A percentile compares a stretch with the other conserved stretches of the same genome.
Evolutionary conservation across 257 asterid genomes (phyloP).

Genomic region (Misopates orontium): DNA sequence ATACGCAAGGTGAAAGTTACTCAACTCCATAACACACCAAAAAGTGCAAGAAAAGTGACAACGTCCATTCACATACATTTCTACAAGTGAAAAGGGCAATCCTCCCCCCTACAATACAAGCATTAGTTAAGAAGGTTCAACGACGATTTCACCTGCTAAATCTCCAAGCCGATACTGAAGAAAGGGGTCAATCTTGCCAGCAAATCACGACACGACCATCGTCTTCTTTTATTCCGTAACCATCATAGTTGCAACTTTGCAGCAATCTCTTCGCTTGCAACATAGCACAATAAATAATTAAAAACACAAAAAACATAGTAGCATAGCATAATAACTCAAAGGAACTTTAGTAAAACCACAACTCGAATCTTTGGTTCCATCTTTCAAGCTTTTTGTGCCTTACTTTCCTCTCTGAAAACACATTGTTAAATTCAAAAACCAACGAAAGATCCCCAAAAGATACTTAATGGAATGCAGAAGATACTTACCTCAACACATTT

Average conservation of each 20-base stretch:
- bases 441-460: no score
- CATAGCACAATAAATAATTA: no score
- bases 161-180: constrained; percentile 72
- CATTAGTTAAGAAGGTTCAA: neutral
- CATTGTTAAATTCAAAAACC: neutral
- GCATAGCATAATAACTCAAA: constrained; percentile 60
- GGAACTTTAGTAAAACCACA: constrained; percentile 60
- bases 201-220: constrained; percentile 64
- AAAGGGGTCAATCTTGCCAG: constrained; percentile 77
- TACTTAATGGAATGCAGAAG: neutral
- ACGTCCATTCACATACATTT: neutral
- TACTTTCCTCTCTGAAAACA: constrained; percentile 40
- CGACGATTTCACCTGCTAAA: constrained; percentile 33
- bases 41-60: constrained; percentile 15
- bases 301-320: no score
- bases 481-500: constrained; percentile 29
- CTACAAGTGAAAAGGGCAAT: neutral
- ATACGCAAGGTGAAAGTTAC: neutral
- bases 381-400: constrained; percentile 73
- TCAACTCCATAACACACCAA: neutral
- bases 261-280: constrained; percentile 58
- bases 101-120: neutral
- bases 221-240: constrained; percentile 54
- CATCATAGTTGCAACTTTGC: constrained; percentile 55
- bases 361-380: constrained; percentile 63